A percentile compares a stretch with the other conserved stretches of the same genome.
These are phyloP conservation scores for Parmelia sp. DNA, from an alignment of 495 filamentous ascomycete species.

Conservation along the genomic window DNA sequence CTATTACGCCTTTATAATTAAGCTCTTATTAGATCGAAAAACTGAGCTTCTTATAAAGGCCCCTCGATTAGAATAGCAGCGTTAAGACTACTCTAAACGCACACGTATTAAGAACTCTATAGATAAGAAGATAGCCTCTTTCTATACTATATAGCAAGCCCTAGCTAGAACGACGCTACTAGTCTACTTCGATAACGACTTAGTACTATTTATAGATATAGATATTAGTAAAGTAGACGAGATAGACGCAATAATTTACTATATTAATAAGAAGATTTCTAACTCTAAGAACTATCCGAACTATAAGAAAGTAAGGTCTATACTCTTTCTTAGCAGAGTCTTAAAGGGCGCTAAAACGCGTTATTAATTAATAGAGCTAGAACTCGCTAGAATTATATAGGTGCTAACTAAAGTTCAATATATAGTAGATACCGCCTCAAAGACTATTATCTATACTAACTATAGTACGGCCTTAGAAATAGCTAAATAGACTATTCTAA, in stretches of 20 bases:
- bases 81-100: not conserved
- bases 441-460: slow-evolving; percentile 11
- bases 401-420: not conserved
- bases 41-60: not conserved
- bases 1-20: not conserved
- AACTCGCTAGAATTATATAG: slow-evolving; percentile 15
- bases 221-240: not conserved
- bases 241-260: not conserved
- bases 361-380: slow-evolving; percentile 16
- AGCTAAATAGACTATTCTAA: slow-evolving; percentile 1
- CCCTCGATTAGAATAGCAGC: not conserved
- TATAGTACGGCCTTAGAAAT: slow-evolving; percentile 8
- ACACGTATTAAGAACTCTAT: not conserved
- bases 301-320: not conserved
- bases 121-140: not conserved
- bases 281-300: not conserved
- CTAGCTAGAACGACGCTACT: not conserved
- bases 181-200: not conserved
- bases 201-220: not conserved
- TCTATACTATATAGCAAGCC: not conserved
- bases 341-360: slow-evolving; percentile 1
- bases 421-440: not conserved
- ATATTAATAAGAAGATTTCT: not conserved
- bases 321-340: slow-evolving; percentile 3
- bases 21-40: not conserved